Conservation (phyloP, 768 basidiomycete genomes). For the Rhodotorula toruloides region DNA sequence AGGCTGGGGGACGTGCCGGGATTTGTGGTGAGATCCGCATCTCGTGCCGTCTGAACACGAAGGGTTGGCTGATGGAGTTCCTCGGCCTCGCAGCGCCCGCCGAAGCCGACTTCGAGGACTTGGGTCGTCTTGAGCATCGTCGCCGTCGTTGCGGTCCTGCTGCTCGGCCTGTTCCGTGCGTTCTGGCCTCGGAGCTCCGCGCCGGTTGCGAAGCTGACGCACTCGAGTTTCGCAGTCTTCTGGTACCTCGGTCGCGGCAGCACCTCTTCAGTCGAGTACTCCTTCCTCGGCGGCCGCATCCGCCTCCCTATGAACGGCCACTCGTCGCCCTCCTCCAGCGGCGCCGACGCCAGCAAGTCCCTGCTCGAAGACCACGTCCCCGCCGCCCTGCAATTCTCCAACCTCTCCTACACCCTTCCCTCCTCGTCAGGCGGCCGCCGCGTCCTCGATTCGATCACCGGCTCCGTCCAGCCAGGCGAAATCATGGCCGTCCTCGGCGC, state of each 20-base stretch:
- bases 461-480: slow-evolving; percentile 79
- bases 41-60: no score
- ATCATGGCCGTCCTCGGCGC: slow-evolving; percentile 96
- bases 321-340: slow-evolving; percentile 30
- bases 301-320: slow-evolving; percentile 47
- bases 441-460: slow-evolving; percentile 76
- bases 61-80: no score
- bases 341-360: slow-evolving; percentile 62
- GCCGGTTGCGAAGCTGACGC: not conserved
- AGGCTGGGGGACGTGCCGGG: slow-evolving; percentile 91
- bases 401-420: slow-evolving; percentile 71
- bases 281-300: slow-evolving; percentile 55
- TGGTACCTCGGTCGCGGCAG: slow-evolving; percentile 85
- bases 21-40: slow-evolving; percentile 58
- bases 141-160: slow-evolving; percentile 67
- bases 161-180: slow-evolving; percentile 57
- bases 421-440: slow-evolving; percentile 56
- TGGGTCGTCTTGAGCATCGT: slow-evolving; percentile 82
- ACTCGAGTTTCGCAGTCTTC: slow-evolving; percentile 54
- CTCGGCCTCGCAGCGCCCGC: no score
- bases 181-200: not conserved
- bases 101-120: slow-evolving; percentile 71
- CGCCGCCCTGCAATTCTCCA: slow-evolving; percentile 82
- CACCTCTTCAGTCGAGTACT: slow-evolving; percentile 58
- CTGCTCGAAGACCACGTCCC: slow-evolving; percentile 93